Evolutionary conservation across 2,329 filamentous ascomycete genomes (phyloP).

Genomic region (Cytospora paraplurivora): DNA sequence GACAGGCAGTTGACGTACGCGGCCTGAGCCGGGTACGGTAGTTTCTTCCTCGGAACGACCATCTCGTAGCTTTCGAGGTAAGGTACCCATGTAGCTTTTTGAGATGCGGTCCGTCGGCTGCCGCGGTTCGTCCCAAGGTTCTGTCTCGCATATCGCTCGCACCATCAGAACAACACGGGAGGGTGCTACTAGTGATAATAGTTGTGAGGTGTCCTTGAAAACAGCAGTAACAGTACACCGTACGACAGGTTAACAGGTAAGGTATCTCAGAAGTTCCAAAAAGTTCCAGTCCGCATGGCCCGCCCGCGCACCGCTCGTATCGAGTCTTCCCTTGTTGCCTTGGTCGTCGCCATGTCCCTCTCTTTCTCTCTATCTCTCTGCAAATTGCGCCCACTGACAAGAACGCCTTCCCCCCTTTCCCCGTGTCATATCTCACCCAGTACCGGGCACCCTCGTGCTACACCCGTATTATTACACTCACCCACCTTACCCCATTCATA

Average conservation of each 20-base stretch:
- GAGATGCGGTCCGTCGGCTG: neutral
- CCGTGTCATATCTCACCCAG: conserved; percentile 14
- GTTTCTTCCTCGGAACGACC: neutral
- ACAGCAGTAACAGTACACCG: conserved; percentile 1
- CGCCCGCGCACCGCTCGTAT: conserved; percentile 4
- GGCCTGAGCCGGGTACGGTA: conserved; percentile 1
- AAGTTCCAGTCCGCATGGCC: conserved; percentile 17
- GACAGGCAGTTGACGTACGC: neutral
- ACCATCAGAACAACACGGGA: no score
- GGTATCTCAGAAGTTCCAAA: conserved; percentile 24
- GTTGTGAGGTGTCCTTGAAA: neutral
- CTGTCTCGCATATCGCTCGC: neutral
- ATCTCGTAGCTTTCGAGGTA: neutral
- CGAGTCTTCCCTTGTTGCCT: conserved; percentile 18
- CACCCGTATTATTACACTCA: conserved; percentile 21
- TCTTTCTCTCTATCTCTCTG: neutral
- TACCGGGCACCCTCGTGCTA: conserved; percentile 3
- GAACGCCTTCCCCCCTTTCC: neutral
- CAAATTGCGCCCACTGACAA: neutral
- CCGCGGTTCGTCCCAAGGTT: neutral
- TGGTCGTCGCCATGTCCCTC: conserved; percentile 1
- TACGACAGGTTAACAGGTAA: conserved; percentile 13
- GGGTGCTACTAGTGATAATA: neutral
- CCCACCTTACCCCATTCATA: conserved; percentile 1
- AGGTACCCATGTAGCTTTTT: neutral